Percentiles rank a stretch among this genome's conserved stretches.
These are phyloP conservation scores for Barbarea vulgaris DNA, from an alignment of 345 rosid genomes.

Conservation along the genomic window DNA sequence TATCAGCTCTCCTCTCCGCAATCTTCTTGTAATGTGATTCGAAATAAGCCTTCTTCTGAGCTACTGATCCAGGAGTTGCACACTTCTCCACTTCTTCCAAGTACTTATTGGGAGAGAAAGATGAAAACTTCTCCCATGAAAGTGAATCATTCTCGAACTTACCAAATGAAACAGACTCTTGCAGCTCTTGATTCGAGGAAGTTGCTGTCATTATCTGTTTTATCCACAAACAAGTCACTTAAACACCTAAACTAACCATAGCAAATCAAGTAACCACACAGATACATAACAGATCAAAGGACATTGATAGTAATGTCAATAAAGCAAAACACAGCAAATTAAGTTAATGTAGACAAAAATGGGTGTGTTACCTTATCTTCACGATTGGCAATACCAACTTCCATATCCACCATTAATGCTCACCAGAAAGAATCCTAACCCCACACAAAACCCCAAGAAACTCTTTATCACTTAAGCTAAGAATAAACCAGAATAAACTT, in stretches of 20 bases:
- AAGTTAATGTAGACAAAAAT: slow-evolving; percentile 1
- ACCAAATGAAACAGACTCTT: slow-evolving; percentile 87
- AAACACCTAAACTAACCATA: background rate
- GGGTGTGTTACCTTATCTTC: slow-evolving; percentile 55
- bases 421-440: slow-evolving; percentile 27
- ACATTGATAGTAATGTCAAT: slow-evolving; percentile 21
- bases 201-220: slow-evolving; percentile 47
- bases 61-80: slow-evolving; percentile 95
- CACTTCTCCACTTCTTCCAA: slow-evolving; percentile 93
- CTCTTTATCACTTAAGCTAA: background rate
- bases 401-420: slow-evolving; percentile 52
- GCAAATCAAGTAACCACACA: slow-evolving; percentile 23
- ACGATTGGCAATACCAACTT: slow-evolving; percentile 39
- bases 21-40: slow-evolving; percentile 97
- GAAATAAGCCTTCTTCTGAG: slow-evolving; percentile 89
- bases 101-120: slow-evolving; percentile 92
- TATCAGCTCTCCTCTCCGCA: slow-evolving; percentile 77
- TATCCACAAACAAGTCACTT: slow-evolving; percentile 24
- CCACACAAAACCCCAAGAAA: slow-evolving; percentile 34
- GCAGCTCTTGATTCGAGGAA: slow-evolving; percentile 53
- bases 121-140: slow-evolving; percentile 89
- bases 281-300: background rate
- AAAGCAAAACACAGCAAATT: background rate
- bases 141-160: slow-evolving; percentile 81
- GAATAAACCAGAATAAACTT: background rate